phyloP scores from a whole-genome alignment of 1,284 basidiomycete genomes.

The Hemileia vastatrix region DNA sequence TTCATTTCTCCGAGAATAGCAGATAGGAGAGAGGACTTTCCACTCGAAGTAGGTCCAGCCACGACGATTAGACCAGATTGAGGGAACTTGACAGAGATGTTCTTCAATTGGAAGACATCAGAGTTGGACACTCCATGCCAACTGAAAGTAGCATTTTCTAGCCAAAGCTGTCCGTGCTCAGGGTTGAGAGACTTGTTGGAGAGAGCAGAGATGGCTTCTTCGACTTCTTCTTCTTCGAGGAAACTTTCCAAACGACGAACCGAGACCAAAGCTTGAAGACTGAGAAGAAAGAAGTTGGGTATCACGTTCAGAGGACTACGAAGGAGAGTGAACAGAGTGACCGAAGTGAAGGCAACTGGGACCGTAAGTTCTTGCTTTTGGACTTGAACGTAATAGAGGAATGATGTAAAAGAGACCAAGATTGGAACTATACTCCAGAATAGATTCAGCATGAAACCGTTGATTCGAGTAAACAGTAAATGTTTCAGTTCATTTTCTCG shows the following conservation, averaged over 20 bases:
- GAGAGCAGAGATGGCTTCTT: slow-evolving; percentile 51
- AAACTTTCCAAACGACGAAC: slow-evolving; percentile 47
- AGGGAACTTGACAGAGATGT: slow-evolving; percentile 2
- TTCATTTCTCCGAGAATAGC: slow-evolving; percentile 45
- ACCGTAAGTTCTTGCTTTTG: slow-evolving; percentile 44
- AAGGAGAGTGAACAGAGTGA: slow-evolving; percentile 52
- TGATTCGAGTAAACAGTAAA: slow-evolving; percentile 18
- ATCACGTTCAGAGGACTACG: slow-evolving; percentile 38
- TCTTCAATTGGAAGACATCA: slow-evolving; percentile 35
- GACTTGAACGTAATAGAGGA: slow-evolving; percentile 47
- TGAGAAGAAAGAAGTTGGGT: background rate
- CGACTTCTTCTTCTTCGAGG: slow-evolving; percentile 51
- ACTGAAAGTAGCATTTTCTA: slow-evolving; percentile 48
- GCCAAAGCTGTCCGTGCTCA: slow-evolving; percentile 46
- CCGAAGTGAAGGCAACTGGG: slow-evolving; percentile 49
- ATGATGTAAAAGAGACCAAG: slow-evolving; percentile 49
- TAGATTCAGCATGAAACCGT: background rate
- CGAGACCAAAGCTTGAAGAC: slow-evolving; percentile 34
- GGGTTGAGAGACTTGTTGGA: slow-evolving; percentile 42
- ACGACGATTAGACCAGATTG: slow-evolving; percentile 57
- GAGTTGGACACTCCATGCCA: slow-evolving; percentile 27
- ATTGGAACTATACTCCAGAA: slow-evolving; percentile 42
- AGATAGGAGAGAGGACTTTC: slow-evolving; percentile 51
- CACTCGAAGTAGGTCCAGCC: slow-evolving; percentile 55
- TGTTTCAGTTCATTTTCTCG: slow-evolving; percentile 29